Evolutionary conservation across 495 filamentous ascomycete species (phyloP), one percentile per base, ranked within the genome.

Genomic region (Penicillium egyptiacum): DNA sequence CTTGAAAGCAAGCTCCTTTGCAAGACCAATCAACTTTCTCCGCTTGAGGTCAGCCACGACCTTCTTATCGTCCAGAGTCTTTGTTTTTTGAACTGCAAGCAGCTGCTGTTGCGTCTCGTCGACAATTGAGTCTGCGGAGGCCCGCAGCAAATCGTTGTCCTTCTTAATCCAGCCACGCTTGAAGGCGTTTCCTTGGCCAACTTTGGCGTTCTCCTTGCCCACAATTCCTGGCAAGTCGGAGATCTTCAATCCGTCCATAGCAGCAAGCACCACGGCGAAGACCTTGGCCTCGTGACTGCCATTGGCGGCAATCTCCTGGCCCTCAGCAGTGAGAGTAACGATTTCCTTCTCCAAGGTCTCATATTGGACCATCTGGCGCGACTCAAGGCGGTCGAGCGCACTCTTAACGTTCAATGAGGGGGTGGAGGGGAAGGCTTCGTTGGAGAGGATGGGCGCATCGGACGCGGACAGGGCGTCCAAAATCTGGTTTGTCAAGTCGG

Each of bases 121-220:
- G 63, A 83, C 77, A 64, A 97, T 93, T 16, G 82, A 83, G 19
- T 88, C 78, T 41, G 78, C 79, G 78, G 70, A 74, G 10, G 81
- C 75, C 19, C 82, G 78, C 49, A 89, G 64, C 40, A 79, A 68
- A 56, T 89, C 88, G 66, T 87, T 86, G 56, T 88, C 92, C 75
- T 94, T 96, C 65, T 86, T 88, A 58, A 98, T 93, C 94, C 94
- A 98, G 66, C 90, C 92, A 67, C 89, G 87, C 80, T 92, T 96
- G 78, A 98, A 93, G 42, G 94, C 94, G 74, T 91, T 96, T 51
- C 92, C 91, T 69, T 93, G 90, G n/a, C 94, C 94, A 43, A 97
- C 76, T 72, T 92, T 96, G 55, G 88, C 86, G 47, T 86, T 84
- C n/a, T 86, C 88, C 74, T 89, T 88, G 62, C 91, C 90, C 44